phyloP scores from a whole-genome alignment of 2,329 filamentous ascomycete genomes.

The Fusarium sp. region DNA sequence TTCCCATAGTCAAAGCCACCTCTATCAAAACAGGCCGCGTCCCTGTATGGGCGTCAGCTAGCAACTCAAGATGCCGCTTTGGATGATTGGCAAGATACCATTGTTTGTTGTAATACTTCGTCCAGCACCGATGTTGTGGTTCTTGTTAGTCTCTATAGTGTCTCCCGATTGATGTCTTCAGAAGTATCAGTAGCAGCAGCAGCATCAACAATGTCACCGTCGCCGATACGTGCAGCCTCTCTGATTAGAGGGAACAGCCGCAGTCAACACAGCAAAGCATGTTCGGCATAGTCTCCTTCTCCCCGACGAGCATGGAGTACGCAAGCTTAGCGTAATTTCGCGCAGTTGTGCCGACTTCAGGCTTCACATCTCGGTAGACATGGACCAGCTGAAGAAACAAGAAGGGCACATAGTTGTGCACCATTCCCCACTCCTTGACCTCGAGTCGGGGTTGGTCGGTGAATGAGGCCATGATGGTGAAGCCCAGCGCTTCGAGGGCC shows the following conservation, averaged over 20 bases:
- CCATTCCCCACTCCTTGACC: not conserved
- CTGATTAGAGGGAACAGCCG: not conserved
- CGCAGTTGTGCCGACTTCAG: not conserved
- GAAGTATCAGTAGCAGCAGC: not conserved
- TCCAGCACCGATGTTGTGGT: not conserved
- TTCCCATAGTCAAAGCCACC: not conserved
- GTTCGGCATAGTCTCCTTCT: not conserved
- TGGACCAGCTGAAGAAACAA: not conserved
- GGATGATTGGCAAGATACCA: not conserved
- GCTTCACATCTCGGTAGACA: not conserved
- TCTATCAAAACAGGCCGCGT: not conserved
- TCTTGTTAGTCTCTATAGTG: not conserved
- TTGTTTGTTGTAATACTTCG: not conserved
- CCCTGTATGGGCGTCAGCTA: not conserved
- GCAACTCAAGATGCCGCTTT: not conserved
- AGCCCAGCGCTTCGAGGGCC: not conserved
- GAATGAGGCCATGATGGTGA: not conserved
- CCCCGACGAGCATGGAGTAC: not conserved
- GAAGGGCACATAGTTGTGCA: not conserved
- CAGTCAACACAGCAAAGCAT: not conserved
- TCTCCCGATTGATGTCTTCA: not conserved
- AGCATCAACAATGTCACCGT: not conserved
- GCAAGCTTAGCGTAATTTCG: not conserved
- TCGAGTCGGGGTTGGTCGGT: not conserved
- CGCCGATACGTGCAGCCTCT: not conserved